Conservation (phyloP, 2,329 filamentous ascomycete species). For the Cladophialophora psammophila region DNA sequence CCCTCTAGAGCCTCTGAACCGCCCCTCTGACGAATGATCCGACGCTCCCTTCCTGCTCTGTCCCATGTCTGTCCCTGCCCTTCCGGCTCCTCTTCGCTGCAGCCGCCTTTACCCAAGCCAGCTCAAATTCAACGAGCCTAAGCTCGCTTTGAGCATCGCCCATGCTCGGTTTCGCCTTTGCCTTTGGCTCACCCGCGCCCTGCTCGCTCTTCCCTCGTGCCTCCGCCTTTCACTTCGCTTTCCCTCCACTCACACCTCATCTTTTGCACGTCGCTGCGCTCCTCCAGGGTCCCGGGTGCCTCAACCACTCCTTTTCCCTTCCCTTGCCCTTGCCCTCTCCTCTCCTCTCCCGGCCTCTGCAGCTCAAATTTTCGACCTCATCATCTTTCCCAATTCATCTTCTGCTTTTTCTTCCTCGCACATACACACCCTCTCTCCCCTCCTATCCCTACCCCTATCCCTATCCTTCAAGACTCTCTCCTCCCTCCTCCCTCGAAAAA, state of each 20-base stretch:
- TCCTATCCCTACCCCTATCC: slow-evolving; percentile 11
- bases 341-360: slow-evolving; percentile 12
- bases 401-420: slow-evolving; percentile 6
- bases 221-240: slow-evolving; percentile 4
- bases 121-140: slow-evolving; percentile 15
- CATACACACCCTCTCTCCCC: slow-evolving; percentile 17
- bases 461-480: slow-evolving; percentile 18
- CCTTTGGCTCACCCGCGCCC: slow-evolving; percentile 10
- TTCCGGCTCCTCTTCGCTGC: slow-evolving; percentile 25
- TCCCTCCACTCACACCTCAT: slow-evolving; percentile 15
- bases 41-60: slow-evolving; percentile 10
- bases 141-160: slow-evolving; percentile 15
- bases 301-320: slow-evolving; percentile 21
- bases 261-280: slow-evolving; percentile 11
- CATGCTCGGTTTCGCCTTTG: slow-evolving; percentile 9
- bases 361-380: slow-evolving; percentile 15
- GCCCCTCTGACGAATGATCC: slow-evolving; percentile 7
- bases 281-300: slow-evolving; percentile 4
- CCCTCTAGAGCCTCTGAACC: no score
- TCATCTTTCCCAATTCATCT: slow-evolving; percentile 2
- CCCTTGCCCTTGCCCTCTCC: not conserved
- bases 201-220: not conserved
- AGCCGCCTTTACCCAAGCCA: slow-evolving; percentile 14
- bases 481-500: slow-evolving; percentile 12
- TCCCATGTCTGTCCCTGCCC: slow-evolving; percentile 11